Evolutionary conservation across 257 asterid genomes (phyloP), one percentile per base, ranked within the genome.

Genomic region (Nemophila menziesii): DNA sequence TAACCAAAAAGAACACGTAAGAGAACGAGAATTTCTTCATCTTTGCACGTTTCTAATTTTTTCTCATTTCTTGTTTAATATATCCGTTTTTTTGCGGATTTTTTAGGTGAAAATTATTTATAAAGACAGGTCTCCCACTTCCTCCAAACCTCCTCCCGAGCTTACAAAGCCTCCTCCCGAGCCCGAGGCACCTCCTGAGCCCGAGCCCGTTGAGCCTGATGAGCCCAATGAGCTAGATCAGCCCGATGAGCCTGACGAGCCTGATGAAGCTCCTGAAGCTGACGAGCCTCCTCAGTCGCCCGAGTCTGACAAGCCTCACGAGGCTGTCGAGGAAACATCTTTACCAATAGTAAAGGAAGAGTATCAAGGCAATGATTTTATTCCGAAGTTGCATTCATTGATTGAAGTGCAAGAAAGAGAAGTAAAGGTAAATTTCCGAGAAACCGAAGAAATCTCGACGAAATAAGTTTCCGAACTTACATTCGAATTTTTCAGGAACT

Each of bases 321-420:
- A 40, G 11, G n/a, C 20, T 41, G 46, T 6, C 26, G 75, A 56
- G 29, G 15, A 44, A 43, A 12, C 33, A 19, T 23, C 45, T 14
- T 12, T 67, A 20, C 43, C 54, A 19, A 18, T 26, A 52, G 17
- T 39, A 44, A 43, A 62, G 51, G 65, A 61, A 5, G 47, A 44
- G 48, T 10, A 26, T 26, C 33, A 26, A 26, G 10, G n/a, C 39
- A 56, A 44, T 23, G 34, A 16, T 44, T 60, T 46, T 23, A 47
- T 38, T 41, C 39, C 18, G 44, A 65, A 60, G 36, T 61, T 59
- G 51, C 59, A 44, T 24, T 33, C 52, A 51, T 48, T 66, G 64
- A 61, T 78, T 18, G 70, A 74, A 57, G 65, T 64, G 53, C 89
- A 80, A 58, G 69, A 80, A 44, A 69, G 55, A 58, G 70, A 73